These are phyloP conservation scores for Steccherinum ochraceum DNA, from an alignment of 768 basidiomycete genomes.

Conservation along the genomic window DNA sequence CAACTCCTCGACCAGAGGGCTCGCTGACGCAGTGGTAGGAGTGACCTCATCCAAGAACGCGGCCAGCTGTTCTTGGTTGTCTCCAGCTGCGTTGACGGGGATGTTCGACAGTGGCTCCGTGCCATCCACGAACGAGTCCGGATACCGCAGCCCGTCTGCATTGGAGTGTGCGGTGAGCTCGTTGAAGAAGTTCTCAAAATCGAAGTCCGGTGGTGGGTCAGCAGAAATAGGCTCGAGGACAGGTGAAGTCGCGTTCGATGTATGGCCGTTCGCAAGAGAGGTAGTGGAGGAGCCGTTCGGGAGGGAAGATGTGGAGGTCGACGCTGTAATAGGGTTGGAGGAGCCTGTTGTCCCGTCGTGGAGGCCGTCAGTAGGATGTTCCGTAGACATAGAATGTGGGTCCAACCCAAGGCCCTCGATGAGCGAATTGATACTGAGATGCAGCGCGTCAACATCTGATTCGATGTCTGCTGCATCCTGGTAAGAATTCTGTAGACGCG, in stretches of 20 bases:
- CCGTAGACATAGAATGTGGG: slow-evolving; percentile 26
- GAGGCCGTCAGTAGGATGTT: slow-evolving; percentile 1
- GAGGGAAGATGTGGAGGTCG: neutral
- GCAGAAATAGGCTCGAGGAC: slow-evolving; percentile 1
- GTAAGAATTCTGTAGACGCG: slow-evolving; percentile 50
- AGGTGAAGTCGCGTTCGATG: neutral
- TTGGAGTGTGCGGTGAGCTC: slow-evolving; percentile 26
- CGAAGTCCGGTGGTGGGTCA: slow-evolving; percentile 25
- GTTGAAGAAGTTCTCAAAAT: slow-evolving; percentile 35
- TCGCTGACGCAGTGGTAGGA: slow-evolving; percentile 10
- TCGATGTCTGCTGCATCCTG: slow-evolving; percentile 58
- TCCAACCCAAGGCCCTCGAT: slow-evolving; percentile 70
- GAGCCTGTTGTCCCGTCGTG: neutral
- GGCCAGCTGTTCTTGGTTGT: slow-evolving; percentile 30
- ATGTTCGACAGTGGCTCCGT: slow-evolving; percentile 24
- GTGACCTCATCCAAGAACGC: slow-evolving; percentile 41
- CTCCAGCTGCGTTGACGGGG: slow-evolving; percentile 25
- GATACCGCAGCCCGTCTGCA: neutral
- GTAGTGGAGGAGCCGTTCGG: neutral
- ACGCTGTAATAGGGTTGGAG: neutral
- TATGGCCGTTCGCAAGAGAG: neutral
- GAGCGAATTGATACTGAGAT: slow-evolving; percentile 61
- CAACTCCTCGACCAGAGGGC: neutral
- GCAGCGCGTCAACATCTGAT: slow-evolving; percentile 65
- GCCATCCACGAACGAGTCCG: slow-evolving; percentile 17